Evolutionary conservation across 2,329 filamentous ascomycete species (phyloP), one percentile per base, ranked within the genome.

Genomic region (Chaetomium sp.): DNA sequence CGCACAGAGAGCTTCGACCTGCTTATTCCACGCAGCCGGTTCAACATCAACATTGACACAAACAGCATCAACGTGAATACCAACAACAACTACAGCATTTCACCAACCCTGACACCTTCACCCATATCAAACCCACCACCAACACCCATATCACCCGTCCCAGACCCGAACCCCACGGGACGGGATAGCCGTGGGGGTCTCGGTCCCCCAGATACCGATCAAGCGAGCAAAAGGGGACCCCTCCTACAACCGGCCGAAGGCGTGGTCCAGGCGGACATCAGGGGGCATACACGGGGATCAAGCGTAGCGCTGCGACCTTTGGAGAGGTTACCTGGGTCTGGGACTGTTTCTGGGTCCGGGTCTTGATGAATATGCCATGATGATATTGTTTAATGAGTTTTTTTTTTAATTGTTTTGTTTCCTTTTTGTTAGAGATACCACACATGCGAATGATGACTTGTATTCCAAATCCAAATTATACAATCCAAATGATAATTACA

Each of bases 31-130:
- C 47, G 60, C 44, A 49, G 52, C 35, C 35, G 53, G 11, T 37
- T 35, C 19, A 35, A 19, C 35, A 48, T 34, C 3, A 42, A 32
- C 35, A 48, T 38, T 11, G 54, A 40, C 1, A 11, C 3, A 1
- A 37, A 14, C 12, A 43, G 51, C 3, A 61, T 65, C 12, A 45
- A 62, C 33, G 64, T 61, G 54, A 66, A 63, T 1, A 66, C 62
- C n/a, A 61, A 57, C 14, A 62, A 65, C 35, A 40, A 59, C 34
- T 57, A 65, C 6, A 65, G 62, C 4, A 59, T 64, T 6, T 54
- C 59, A 1, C 14, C 47, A 27, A 27, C 19, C 19, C 19, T 27
- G 2, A 27, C 19, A 27, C 19, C 19, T 27, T 27, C 19, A 3
- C 19, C 19, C 19, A 27, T 3, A 27, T 2, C 19, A 27, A 27